Evolutionary conservation across 257 asterid species (phyloP), one percentile per base, ranked within the genome.

Genomic region (Paraleonurus japonicus): DNA sequence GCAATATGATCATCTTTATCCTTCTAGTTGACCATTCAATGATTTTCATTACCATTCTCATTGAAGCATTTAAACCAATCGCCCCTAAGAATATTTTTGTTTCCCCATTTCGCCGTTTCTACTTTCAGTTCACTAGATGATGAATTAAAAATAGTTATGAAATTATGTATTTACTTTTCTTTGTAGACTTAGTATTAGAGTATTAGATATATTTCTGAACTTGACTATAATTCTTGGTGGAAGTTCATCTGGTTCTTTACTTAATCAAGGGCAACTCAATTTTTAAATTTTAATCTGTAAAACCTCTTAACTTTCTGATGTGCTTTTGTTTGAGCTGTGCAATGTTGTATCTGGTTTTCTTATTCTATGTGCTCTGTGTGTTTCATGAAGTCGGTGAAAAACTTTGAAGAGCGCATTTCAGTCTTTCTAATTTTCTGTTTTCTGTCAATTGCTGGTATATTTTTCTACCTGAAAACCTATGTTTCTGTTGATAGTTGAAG

Each of bases 301-400:
- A 55, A 50, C 62, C 55, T 24, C 16, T 63, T 7, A 7, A 28
- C 4, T 43, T 48, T 43, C 19, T 65, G n/a, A 11, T 41, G 28
- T 37, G 32, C 61, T 22, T 61, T 24, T 61, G 64, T 12, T 60
- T 55, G 43, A 69, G 70, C 20, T 16, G 50, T 39, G 16, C 22
- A n/a, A 13, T 70, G 48, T 43, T 75, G 55, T 54, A 30, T 13
- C 10, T 23, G 17, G 33, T 16, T 4, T 13, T 72, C 15, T 35
- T 16, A 20, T 15, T 32, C 50, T 62, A 30, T 72, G 15, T 8
- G 54, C 17, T 58, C 41, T 50, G 66, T 71, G 62, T 68, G 55
- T 67, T 67, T 65, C 17, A 22, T 59, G 66, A 69, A 61, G 39
- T 67, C 39, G 65, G 47, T 17, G 64, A 45, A 75, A 67, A 32